A percentile compares a stretch with the other conserved stretches of the same genome.
phyloP scores from a whole-genome alignment of 345 rosid species.

The Brassica carinata region DNA sequence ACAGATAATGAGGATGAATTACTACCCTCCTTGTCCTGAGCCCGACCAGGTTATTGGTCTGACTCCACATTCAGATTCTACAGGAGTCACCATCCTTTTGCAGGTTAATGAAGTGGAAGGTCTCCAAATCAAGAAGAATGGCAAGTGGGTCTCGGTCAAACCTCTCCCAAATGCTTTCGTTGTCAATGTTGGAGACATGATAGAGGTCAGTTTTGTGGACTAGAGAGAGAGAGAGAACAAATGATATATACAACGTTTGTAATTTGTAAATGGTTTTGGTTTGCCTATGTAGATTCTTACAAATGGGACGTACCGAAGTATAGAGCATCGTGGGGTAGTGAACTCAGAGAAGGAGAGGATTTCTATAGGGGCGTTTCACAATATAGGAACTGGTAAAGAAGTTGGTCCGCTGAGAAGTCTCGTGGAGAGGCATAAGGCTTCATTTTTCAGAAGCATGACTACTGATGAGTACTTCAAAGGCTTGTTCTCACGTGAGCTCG shows the following conservation, averaged over 20 bases:
- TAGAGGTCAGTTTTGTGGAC: slow-evolving; percentile 17
- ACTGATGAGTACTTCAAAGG: slow-evolving; percentile 29
- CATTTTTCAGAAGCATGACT: slow-evolving; percentile 28
- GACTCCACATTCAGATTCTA: slow-evolving; percentile 50
- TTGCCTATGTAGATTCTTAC: slow-evolving; percentile 38
- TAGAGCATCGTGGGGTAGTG: slow-evolving; percentile 46
- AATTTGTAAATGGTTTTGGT: slow-evolving; percentile 9
- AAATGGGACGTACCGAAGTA: slow-evolving; percentile 45
- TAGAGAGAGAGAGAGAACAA: neutral
- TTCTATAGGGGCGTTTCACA: slow-evolving; percentile 40
- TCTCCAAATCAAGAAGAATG: slow-evolving; percentile 59
- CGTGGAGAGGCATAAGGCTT: slow-evolving; percentile 24
- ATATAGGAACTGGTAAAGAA: slow-evolving; percentile 25
- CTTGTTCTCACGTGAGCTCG: slow-evolving; percentile 27
- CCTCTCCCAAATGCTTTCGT: slow-evolving; percentile 32
- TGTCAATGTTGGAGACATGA: slow-evolving; percentile 31
- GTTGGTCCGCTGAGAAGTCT: slow-evolving; percentile 40
- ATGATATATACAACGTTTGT: neutral
- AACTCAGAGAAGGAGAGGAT: slow-evolving; percentile 44
- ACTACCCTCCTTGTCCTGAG: slow-evolving; percentile 66
- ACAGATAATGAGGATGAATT: slow-evolving; percentile 24
- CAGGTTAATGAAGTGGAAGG: slow-evolving; percentile 52
- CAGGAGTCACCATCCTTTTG: slow-evolving; percentile 53
- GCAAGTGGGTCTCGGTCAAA: slow-evolving; percentile 42
- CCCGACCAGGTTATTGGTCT: slow-evolving; percentile 41